Conservation (phyloP, 2,329 filamentous ascomycete species). For the Fusarium beomiforme region DNA sequence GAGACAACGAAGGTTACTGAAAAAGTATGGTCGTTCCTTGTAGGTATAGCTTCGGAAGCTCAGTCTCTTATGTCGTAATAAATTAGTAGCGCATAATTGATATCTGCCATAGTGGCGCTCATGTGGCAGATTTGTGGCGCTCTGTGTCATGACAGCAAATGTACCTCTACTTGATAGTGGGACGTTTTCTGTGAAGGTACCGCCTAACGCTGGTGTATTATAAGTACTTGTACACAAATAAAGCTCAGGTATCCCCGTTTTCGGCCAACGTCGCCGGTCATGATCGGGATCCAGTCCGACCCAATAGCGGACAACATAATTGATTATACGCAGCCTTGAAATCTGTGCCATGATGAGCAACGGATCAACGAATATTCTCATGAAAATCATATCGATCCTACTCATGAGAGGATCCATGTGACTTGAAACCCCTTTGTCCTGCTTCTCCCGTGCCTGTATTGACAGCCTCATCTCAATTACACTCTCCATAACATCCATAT, state of each 20-base stretch:
- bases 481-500: background rate
- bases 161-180: background rate
- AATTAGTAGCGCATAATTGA: constrained; percentile 15
- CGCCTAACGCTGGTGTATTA: background rate
- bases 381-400: background rate
- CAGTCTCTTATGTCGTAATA: constrained; percentile 25
- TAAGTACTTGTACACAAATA: background rate
- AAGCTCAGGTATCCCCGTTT: background rate
- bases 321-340: constrained; percentile 3
- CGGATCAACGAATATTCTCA: background rate
- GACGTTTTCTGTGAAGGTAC: background rate
- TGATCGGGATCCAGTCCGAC: constrained; percentile 34
- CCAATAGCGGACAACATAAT: constrained; percentile 25
- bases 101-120: constrained; percentile 10
- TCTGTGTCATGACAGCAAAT: constrained; percentile 2
- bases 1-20: background rate
- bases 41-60: background rate
- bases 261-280: constrained; percentile 31
- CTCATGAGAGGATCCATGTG: constrained; percentile 5
- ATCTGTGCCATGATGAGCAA: constrained; percentile 12
- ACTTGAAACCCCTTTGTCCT: background rate
- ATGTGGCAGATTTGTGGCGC: constrained; percentile 2
- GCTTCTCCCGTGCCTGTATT: background rate
- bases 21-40: background rate
- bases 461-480: background rate